Evolutionary conservation across 495 filamentous ascomycete species (phyloP).

Genomic region (Hyaloscypha variabilis): DNA sequence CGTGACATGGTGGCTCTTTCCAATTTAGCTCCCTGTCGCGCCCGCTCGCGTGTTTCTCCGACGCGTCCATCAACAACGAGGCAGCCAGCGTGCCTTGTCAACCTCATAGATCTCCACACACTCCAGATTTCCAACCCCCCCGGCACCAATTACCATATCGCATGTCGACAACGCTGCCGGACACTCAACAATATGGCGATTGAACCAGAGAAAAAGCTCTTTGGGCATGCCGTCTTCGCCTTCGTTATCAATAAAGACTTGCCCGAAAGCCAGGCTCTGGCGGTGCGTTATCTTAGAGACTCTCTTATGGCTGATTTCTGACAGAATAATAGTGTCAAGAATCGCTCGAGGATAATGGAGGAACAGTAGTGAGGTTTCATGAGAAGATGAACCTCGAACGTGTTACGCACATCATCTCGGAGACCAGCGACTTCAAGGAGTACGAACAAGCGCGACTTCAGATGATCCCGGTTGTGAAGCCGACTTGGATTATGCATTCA

Average conservation of each 20-base stretch:
- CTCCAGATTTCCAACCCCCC: not conserved
- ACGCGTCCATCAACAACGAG: constrained; percentile 5
- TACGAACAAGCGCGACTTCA: constrained; percentile 69
- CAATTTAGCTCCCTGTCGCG: not conserved
- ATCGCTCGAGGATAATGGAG: constrained; percentile 54
- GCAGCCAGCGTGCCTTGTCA: not conserved
- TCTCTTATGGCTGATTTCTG: constrained; percentile 11
- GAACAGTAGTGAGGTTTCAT: constrained; percentile 48
- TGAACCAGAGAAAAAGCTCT: constrained; percentile 36
- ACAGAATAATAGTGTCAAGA: constrained; percentile 25
- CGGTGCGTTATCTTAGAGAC: constrained; percentile 47
- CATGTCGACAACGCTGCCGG: not conserved
- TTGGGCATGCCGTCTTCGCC: constrained; percentile 41
- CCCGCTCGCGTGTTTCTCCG: not conserved
- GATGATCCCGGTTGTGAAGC: constrained; percentile 83
- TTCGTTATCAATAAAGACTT: constrained; percentile 51
- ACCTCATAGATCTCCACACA: no score
- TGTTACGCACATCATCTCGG: constrained; percentile 82
- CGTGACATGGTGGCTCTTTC: not conserved
- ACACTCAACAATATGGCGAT: constrained; percentile 42
- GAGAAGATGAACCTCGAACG: constrained; percentile 53
- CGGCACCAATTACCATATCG: not conserved
- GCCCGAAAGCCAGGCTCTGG: constrained; percentile 38
- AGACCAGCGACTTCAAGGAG: constrained; percentile 83
- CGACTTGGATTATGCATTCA: constrained; percentile 75